Percentiles rank a stretch among this genome's conserved stretches.
These are phyloP conservation scores for Phenoliferia sp. DNA, from an alignment of 1,284 basidiomycete genomes.

Conservation along the genomic window DNA sequence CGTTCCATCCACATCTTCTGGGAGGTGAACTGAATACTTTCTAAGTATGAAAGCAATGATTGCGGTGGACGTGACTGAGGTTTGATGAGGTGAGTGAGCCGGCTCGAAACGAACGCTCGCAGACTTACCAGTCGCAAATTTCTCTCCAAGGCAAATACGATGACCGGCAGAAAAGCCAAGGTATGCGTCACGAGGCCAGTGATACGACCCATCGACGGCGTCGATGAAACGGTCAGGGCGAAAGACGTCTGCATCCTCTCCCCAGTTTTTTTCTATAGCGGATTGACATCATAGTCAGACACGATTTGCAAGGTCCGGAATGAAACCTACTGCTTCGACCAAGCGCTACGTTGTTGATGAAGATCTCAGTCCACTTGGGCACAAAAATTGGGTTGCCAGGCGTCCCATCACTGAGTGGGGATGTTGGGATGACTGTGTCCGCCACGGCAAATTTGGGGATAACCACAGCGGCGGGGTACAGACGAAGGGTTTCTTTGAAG, in stretches of 20 bases:
- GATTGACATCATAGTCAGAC: too few species aligned
- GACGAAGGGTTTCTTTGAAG: constrained; percentile 57
- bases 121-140: not conserved
- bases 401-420: constrained; percentile 14
- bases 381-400: constrained; percentile 7
- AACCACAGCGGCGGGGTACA: constrained; percentile 56
- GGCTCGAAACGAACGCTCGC: too few species aligned
- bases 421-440: constrained; percentile 13
- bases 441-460: constrained; percentile 46
- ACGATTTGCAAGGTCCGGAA: not conserved
- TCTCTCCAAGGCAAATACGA: constrained; percentile 23
- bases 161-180: constrained; percentile 26
- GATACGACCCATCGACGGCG: constrained; percentile 14
- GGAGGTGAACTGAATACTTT: not conserved
- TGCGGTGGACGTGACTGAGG: not conserved
- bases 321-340: constrained; percentile 16
- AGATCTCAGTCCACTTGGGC: constrained; percentile 15
- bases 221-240: constrained; percentile 25
- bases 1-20: not conserved
- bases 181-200: constrained; percentile 28
- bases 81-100: too few species aligned
- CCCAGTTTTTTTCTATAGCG: constrained; percentile 20
- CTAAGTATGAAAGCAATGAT: not conserved
- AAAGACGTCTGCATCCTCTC: constrained; percentile 14
- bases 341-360: constrained; percentile 19